phyloP scores from a whole-genome alignment of 169 alveolate genomes.

The Babesia gibsoni region DNA sequence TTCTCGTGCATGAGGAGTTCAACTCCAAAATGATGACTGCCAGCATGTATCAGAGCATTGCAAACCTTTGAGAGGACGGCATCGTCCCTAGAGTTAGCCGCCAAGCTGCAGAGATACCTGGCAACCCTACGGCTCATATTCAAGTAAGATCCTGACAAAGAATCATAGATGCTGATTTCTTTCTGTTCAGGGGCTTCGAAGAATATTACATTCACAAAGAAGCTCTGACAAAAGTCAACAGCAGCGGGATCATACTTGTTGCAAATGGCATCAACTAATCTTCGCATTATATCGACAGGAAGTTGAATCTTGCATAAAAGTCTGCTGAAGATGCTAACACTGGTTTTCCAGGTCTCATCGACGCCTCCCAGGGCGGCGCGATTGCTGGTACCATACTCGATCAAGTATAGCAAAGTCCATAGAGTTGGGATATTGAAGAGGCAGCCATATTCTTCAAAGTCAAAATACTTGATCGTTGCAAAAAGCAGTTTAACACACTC shows the following conservation, averaged over 20 bases:
- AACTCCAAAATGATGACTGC: conserved; percentile 48
- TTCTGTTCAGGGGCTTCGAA: background rate
- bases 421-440: conserved; percentile 6
- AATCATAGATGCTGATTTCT: background rate
- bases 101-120: conserved; percentile 6
- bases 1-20: conserved; percentile 42
- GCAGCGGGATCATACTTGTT: conserved; percentile 16
- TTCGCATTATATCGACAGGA: conserved; percentile 1
- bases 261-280: background rate
- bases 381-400: conserved; percentile 11
- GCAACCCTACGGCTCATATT: background rate
- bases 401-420: conserved; percentile 9
- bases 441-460: conserved; percentile 2
- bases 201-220: conserved; percentile 22
- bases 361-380: background rate
- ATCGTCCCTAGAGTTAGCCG: conserved; percentile 4
- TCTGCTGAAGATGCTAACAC: conserved; percentile 32
- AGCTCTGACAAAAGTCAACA: conserved; percentile 37
- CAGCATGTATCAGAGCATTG: conserved; percentile 11
- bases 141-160: background rate
- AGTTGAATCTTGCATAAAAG: background rate
- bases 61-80: conserved; percentile 34
- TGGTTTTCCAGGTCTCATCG: conserved; percentile 33
- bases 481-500: conserved; percentile 28
- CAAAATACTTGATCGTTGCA: conserved; percentile 21